Percentiles rank a stretch among this genome's conserved stretches.
phyloP scores from a whole-genome alignment of 306 rosid genomes.

The Acacia crassicarpa region DNA sequence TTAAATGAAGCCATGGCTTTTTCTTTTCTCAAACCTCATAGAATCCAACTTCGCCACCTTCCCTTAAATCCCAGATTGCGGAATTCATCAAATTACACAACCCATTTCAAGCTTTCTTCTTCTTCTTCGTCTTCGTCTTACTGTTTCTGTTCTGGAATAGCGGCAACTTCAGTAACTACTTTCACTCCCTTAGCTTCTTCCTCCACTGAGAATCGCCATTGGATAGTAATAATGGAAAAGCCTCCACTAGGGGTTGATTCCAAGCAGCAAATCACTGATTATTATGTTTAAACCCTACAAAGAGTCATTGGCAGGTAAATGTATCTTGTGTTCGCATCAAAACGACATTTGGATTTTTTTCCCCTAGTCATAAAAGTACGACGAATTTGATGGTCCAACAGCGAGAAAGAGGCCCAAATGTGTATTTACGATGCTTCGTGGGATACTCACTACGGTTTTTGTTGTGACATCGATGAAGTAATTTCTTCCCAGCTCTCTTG shows the following conservation, averaged over 20 bases:
- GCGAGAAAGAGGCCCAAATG: slow-evolving; percentile 83
- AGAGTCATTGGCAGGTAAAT: slow-evolving; percentile 66
- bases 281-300: slow-evolving; percentile 56
- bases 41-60: slow-evolving; percentile 34
- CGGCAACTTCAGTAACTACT: slow-evolving; percentile 43
- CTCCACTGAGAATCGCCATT: slow-evolving; percentile 52
- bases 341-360: not conserved
- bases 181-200: slow-evolving; percentile 41
- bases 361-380: slow-evolving; percentile 16
- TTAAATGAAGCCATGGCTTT: slow-evolving; percentile 30
- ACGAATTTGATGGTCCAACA: slow-evolving; percentile 35
- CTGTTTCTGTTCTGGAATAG: slow-evolving; percentile 30
- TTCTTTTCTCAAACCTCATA: slow-evolving; percentile 34
- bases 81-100: slow-evolving; percentile 21
- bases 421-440: slow-evolving; percentile 79
- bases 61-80: slow-evolving; percentile 36
- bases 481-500: slow-evolving; percentile 60
- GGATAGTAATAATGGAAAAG: slow-evolving; percentile 71
- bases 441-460: slow-evolving; percentile 63
- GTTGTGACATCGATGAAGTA: slow-evolving; percentile 74
- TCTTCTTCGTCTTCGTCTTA: slow-evolving; percentile 24
- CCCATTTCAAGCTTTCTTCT: slow-evolving; percentile 33
- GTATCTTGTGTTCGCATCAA: not conserved
- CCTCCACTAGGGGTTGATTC: slow-evolving; percentile 56
- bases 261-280: slow-evolving; percentile 51